Evolutionary conservation across 768 basidiomycete genomes (phyloP), one percentile per base, ranked within the genome.

Genomic region (Dictyophora rubrovolvata): DNA sequence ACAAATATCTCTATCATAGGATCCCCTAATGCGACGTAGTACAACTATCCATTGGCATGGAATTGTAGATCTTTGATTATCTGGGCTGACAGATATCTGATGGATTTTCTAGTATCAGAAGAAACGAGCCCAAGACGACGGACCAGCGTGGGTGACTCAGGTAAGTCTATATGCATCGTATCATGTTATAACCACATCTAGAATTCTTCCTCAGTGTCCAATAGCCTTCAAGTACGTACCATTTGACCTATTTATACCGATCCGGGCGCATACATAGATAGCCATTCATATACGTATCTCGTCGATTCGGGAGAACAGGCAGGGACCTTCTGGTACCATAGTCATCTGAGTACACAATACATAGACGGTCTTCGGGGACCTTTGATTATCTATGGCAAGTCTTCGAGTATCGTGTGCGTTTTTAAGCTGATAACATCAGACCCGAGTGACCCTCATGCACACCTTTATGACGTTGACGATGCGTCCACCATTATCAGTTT

Each of bases 401-500:
- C 3, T 8, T 5, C 21, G 28, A 37, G 14, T 35, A 46, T 47
- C 14, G 3, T 9, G 21, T 12, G 14, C 17, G 18, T 16, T 14
- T n/a, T 16, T 49, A 18, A n/a, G 7, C 33, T 16, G 4, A 34
- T 8, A 21, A 28, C 33, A 17, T 48, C 55, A 59, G 57, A 59
- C 36, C 57, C 57, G 5, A 3, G 51, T n/a, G 57, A 59, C 50
- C 57, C 57, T 18, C 57, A 59, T 46, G 33, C 17, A 17, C 22
- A 60, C 36, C 61, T 69, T 54, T 76, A 74, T 54, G 71, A 68
- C 53, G 56, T 72, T 48, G 71, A 72, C 55, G 63, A 71, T 60
- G 79, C 79, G 67, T 65, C 69, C 16, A 81, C 80, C 9, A 64
- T 81, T 35, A 77, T 79, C 60, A 76, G 75, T 1, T 66, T 79